These are phyloP conservation scores for Erucastrum elatum DNA, from an alignment of 345 rosid species.

Conservation along the genomic window DNA sequence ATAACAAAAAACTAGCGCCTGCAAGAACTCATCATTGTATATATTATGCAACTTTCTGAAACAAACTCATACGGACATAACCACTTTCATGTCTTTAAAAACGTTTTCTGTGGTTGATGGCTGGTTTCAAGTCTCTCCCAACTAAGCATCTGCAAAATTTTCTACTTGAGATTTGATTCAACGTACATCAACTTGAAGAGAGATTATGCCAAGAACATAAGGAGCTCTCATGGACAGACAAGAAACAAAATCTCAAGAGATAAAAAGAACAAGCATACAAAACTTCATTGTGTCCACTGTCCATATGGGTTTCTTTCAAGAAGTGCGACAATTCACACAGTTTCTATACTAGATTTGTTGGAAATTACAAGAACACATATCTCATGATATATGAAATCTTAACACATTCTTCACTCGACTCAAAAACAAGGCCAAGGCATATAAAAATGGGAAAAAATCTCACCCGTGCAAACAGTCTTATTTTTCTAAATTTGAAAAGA, in stretches of 20 bases:
- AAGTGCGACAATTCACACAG: not conserved
- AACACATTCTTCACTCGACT: not conserved
- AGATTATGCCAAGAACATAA: conserved; percentile 21
- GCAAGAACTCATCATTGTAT: conserved; percentile 28
- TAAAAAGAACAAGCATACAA: not conserved
- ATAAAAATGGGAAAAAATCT: not conserved
- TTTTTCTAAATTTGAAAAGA: not conserved
- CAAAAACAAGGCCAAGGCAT: not conserved
- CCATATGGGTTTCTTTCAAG: not conserved
- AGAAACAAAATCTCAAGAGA: not conserved
- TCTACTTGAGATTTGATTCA: not conserved
- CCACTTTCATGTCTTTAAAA: conserved; percentile 17
- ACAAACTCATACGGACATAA: not conserved
- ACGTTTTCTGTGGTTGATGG: conserved; percentile 16
- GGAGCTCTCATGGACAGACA: not conserved
- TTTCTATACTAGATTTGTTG: not conserved
- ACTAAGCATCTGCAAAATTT: not conserved
- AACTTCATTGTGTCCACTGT: not conserved
- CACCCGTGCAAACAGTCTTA: not conserved
- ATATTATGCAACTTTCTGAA: conserved; percentile 21
- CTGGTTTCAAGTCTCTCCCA: conserved; percentile 35
- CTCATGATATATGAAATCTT: not conserved
- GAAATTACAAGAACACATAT: not conserved
- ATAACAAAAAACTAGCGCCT: conserved; percentile 18
- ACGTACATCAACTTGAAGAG: conserved; percentile 14